Conservation (phyloP, 2,329 filamentous ascomycete species). For the Pseudogymnoascus sp. region DNA sequence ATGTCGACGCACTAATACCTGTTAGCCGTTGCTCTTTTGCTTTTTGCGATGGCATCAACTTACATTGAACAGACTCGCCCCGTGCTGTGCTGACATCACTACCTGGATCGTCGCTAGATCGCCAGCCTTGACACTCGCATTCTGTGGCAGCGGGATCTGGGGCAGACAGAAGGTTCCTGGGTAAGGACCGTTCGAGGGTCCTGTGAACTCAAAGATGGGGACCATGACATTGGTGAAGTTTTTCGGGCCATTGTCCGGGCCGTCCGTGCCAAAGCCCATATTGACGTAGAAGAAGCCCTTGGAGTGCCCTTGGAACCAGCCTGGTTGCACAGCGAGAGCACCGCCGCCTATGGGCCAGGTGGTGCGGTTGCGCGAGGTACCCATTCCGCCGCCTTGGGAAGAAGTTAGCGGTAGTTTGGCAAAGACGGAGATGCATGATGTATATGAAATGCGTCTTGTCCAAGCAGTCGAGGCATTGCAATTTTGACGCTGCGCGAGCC, state of each 20-base stretch:
- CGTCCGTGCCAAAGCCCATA: conserved; percentile 69
- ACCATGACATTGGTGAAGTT: conserved; percentile 88
- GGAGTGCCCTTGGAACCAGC: conserved; percentile 88
- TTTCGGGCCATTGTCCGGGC: conserved; percentile 50
- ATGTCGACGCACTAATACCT: conserved; percentile 77
- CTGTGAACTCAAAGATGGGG: conserved; percentile 71
- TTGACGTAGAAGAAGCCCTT: conserved; percentile 85
- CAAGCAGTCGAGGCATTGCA: background rate
- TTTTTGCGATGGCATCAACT: conserved; percentile 11
- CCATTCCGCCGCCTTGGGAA: conserved; percentile 70
- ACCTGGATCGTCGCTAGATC: conserved; percentile 87
- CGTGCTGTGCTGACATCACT: conserved; percentile 75
- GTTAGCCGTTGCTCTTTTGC: conserved; percentile 11
- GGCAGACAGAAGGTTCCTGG: conserved; percentile 83
- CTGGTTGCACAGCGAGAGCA: conserved; percentile 82
- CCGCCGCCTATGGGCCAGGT: conserved; percentile 86
- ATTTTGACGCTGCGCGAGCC: background rate
- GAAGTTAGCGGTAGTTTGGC: conserved; percentile 12
- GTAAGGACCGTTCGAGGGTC: conserved; percentile 76
- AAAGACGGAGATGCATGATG: background rate
- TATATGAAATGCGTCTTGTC: background rate
- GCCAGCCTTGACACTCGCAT: conserved; percentile 64
- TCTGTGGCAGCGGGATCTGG: conserved; percentile 74
- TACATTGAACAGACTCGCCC: conserved; percentile 59
- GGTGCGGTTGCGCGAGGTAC: conserved; percentile 71